phyloP scores from a whole-genome alignment of 257 asterid genomes.

The Solanum arcanum region DNA sequence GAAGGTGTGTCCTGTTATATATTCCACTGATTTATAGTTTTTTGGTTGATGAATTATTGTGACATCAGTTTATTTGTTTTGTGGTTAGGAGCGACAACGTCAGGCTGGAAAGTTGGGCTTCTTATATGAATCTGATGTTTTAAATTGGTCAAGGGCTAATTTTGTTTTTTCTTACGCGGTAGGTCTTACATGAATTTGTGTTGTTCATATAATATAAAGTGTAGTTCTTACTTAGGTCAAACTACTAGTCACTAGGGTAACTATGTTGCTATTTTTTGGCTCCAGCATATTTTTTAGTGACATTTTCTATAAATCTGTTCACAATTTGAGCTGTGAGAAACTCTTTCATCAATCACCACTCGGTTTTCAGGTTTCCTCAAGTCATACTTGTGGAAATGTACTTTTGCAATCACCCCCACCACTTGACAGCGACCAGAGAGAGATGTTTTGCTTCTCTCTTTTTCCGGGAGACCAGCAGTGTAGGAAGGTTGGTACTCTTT shows the following conservation, averaged over 20 bases:
- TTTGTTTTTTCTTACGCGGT: constrained; percentile 56
- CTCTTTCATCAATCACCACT: background rate
- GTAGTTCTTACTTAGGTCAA: background rate
- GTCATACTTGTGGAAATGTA: constrained; percentile 49
- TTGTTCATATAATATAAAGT: background rate
- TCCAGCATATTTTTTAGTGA: background rate
- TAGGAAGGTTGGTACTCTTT: constrained; percentile 30
- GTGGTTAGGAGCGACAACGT: constrained; percentile 52
- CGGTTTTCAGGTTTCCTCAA: constrained; percentile 44
- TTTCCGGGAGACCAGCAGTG: constrained; percentile 54
- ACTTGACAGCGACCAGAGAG: constrained; percentile 61
- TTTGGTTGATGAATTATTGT: background rate
- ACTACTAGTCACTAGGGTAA: background rate
- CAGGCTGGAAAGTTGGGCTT: constrained; percentile 63
- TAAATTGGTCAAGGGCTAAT: constrained; percentile 71
- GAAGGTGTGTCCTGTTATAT: constrained; percentile 42
- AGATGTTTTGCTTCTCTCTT: constrained; percentile 70
- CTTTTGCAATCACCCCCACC: constrained; percentile 58
- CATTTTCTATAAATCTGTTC: background rate
- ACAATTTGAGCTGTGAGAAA: background rate
- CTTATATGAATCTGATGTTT: constrained; percentile 67
- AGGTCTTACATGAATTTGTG: constrained; percentile 8
- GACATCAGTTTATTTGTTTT: background rate
- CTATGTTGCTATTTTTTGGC: background rate
- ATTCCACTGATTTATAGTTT: background rate